phyloP scores from a whole-genome alignment of 352 stramenopile genomes.

The Phytophthora podocarpi region DNA sequence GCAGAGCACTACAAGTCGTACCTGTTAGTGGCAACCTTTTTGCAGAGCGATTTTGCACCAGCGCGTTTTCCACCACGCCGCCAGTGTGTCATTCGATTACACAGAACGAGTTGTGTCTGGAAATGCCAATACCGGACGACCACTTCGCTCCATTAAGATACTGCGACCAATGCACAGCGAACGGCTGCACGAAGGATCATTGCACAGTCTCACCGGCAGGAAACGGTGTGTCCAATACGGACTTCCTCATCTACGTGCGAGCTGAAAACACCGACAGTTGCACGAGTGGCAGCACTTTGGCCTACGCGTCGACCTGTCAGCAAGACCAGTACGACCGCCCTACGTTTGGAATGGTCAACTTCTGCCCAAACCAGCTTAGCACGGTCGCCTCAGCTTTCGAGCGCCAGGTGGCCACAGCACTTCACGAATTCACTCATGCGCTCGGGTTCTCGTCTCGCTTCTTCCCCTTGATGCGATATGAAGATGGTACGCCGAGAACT shows the following conservation, averaged over 20 bases:
- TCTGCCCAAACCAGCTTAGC: slow-evolving; percentile 66
- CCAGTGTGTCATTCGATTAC: slow-evolving; percentile 54
- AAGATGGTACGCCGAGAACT: slow-evolving; percentile 66
- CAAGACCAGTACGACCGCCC: slow-evolving; percentile 83
- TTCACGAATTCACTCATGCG: slow-evolving; percentile 81
- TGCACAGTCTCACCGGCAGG: slow-evolving; percentile 38
- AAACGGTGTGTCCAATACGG: slow-evolving; percentile 46
- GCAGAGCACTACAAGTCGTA: slow-evolving; percentile 54
- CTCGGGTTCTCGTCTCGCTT: slow-evolving; percentile 74
- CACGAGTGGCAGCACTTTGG: slow-evolving; percentile 39
- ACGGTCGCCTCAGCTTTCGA: slow-evolving; percentile 47
- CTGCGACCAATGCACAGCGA: slow-evolving; percentile 46
- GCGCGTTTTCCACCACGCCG: slow-evolving; percentile 47
- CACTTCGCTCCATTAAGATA: slow-evolving; percentile 53
- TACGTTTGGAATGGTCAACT: slow-evolving; percentile 85
- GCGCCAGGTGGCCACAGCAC: slow-evolving; percentile 57
- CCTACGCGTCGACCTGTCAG: slow-evolving; percentile 78
- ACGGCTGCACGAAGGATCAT: slow-evolving; percentile 40
- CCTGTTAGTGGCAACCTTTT: slow-evolving; percentile 64
- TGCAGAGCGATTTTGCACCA: slow-evolving; percentile 57
- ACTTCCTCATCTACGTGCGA: slow-evolving; percentile 78
- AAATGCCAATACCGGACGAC: slow-evolving; percentile 67
- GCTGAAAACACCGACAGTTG: slow-evolving; percentile 53
- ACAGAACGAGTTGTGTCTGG: slow-evolving; percentile 55
- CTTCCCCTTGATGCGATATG: slow-evolving; percentile 67